Base-by-base conservation (phyloP, 163 green algal genomes). In the Volvox carteri region DNA sequence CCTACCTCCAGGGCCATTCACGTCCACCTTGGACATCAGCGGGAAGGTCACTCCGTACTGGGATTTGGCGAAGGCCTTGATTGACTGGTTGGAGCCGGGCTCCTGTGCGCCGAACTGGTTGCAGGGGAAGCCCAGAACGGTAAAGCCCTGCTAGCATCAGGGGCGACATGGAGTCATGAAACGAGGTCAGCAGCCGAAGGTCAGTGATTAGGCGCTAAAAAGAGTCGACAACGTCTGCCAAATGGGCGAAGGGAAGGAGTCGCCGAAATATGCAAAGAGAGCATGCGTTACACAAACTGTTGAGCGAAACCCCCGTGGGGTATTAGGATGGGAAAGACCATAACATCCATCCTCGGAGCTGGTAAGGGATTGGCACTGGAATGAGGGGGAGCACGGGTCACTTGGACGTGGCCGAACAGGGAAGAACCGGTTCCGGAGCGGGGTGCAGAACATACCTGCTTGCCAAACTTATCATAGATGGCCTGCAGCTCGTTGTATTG, bases 51-150 rank as follows among this genome's bases (percentile, higher is more conserved):
- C 93, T 1, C 89, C 84, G 78, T 95, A 96, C 25, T 86, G 91
- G 14, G 62, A 80, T 56, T 91, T 86, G 42, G 92, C 94, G 92
- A 98, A 98, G 1, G 87, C 41, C 86, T 95, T 95, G 90, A 98
- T 97, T 52, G 95, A 91, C 6, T 52, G 46, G 86, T 95, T 94
- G 67, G 50, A 90, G 58, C 95, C 95, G 5, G 95, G 94, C 85
- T 98, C 95, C 87, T 98, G 95, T 2, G 80, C 65, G 11, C 88
- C 88, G 68, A 96, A 96, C 72, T 95, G 89, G 81, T 96, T 96
- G 91, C 93, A 95, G 8, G 93, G 94, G 70, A 92, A 93, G 74
- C 85, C 37, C 67, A 78, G 37, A 7, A 91, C 77, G 76, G 74
- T 84, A 23, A 91, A 54, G 76, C 77, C 65, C 77, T 90, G 85